phyloP scores from a whole-genome alignment of 805 yeast genomes.

The Vanderwaltozyma verrucispora region DNA sequence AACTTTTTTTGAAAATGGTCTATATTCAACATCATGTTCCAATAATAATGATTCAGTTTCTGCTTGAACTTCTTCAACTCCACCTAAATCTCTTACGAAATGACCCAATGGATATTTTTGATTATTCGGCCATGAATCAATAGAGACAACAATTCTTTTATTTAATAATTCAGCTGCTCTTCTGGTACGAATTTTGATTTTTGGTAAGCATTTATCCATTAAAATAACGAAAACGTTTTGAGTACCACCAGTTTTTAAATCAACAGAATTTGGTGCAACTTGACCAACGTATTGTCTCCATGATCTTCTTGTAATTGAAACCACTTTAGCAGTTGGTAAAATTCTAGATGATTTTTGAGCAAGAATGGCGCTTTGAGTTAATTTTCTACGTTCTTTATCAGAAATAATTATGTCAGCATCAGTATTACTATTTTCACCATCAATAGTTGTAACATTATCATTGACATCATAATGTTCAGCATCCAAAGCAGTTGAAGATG shows the following conservation, averaged over 20 bases:
- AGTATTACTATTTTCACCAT: constrained; percentile 37
- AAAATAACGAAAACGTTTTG: constrained; percentile 74
- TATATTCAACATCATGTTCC: constrained; percentile 93
- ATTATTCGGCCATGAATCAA: constrained; percentile 84
- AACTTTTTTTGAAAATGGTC: constrained; percentile 90
- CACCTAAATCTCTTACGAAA: constrained; percentile 82
- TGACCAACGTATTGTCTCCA: constrained; percentile 98
- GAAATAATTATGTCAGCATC: too few relatives aligned
- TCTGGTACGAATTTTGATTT: constrained; percentile 77
- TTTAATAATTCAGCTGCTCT: constrained; percentile 76
- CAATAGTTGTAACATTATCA: constrained; percentile 48
- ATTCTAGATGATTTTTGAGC: constrained; percentile 44
- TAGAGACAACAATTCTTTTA: constrained; percentile 81
- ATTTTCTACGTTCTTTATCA: constrained; percentile 40
- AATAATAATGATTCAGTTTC: constrained; percentile 90
- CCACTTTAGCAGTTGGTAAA: constrained; percentile 91
- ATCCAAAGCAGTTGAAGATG: constrained; percentile 70
- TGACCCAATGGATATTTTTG: constrained; percentile 92
- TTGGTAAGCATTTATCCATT: constrained; percentile 84
- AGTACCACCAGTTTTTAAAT: constrained; percentile 48
- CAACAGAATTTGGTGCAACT: constrained; percentile 66
- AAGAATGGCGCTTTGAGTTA: constrained; percentile 66
- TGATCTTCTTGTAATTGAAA: constrained; percentile 77
- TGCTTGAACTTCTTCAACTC: constrained; percentile 82
- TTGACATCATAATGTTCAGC: constrained; percentile 53